Base-by-base conservation (phyloP, 2,329 filamentous ascomycete species). In the Aquanectria penicillioides region DNA sequence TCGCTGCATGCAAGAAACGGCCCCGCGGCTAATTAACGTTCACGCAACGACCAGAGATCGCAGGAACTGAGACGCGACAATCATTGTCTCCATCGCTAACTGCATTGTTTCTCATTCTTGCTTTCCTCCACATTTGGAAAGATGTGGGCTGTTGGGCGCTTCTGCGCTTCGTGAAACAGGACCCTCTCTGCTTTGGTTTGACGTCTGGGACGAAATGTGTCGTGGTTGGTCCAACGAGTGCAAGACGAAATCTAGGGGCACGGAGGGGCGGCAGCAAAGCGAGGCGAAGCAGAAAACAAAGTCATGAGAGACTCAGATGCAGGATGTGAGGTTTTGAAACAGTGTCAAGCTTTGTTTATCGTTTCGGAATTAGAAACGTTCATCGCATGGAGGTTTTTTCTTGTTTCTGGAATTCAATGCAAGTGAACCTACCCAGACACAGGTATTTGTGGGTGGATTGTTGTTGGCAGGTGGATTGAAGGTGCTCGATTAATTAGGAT, bases 161-260 rank as follows among this genome's bases (percentile, higher is more conserved):
- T 70, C 62, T 65, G 62, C 64, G 64, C 60, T 66, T 69, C 26
- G 60, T 69, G 67, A 65, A 69, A 69, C 67, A 41, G 55, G 56
- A 33, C 53, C 28, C 22, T 41, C 59, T 59, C 57, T 58, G 56
- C 48, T 56, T 40, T 43, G 47, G 65, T 69, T 68, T 68, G 61
- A 66, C 23, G 50, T 57, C 52, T 13, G 37, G 49, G 54, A 59
- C 55, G 49, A 58, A 41, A 25, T 44, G 17, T 38, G 25, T 7
- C 31, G 56, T 67, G 66, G 66, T 69, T 69, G 66, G 54, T 46
- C 33, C 20, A 29, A 28, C n/a, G 33, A 56, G 36, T 29, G 11
- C 28, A 18, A 9, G 31, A 31, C 23, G 37, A 51, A 43, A 44
- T 34, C 38, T 46, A 46, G 46, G 38, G 46, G 50, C 38, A 46